phyloP scores from a whole-genome alignment of 306 rosid genomes.

The Chamaecrista fasciculata region DNA sequence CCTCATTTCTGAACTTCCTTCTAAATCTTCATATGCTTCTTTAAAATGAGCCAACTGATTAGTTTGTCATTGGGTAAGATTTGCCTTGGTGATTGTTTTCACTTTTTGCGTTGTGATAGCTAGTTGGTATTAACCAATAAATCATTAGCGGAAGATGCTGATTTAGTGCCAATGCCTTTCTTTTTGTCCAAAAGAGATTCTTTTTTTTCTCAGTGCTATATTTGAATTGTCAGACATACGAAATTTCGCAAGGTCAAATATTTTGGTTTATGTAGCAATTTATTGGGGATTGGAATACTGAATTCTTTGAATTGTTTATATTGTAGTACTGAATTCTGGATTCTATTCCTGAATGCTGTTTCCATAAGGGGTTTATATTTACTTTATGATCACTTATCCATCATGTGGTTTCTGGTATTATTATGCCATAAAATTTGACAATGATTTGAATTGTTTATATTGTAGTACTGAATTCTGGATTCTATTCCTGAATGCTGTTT shows the following conservation, averaged over 20 bases:
- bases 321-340: slow-evolving; percentile 16
- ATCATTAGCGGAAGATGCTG: background rate
- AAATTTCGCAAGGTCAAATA: background rate
- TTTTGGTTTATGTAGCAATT: slow-evolving; percentile 3
- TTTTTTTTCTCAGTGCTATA: slow-evolving; percentile 9
- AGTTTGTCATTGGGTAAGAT: slow-evolving; percentile 23
- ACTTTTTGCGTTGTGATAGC: slow-evolving; percentile 12
- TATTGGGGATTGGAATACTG: background rate
- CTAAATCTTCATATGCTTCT: background rate
- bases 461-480: slow-evolving; percentile 23
- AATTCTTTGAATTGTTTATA: slow-evolving; percentile 1
- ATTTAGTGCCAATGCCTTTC: background rate
- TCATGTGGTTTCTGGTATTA: slow-evolving; percentile 8
- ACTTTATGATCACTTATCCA: slow-evolving; percentile 4
- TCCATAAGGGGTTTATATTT: slow-evolving; percentile 12
- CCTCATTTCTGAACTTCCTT: background rate
- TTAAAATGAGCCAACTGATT: slow-evolving; percentile 4
- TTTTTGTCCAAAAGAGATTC: no score
- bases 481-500: background rate
- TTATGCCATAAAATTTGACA: slow-evolving; percentile 14
- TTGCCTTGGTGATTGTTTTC: slow-evolving; percentile 3
- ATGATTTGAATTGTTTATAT: slow-evolving; percentile 4
- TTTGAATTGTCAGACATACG: background rate
- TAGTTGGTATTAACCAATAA: background rate
- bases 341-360: background rate